These are phyloP conservation scores for Capsella rubella DNA, from an alignment of 441 rosid genomes.

Conservation along the genomic window DNA sequence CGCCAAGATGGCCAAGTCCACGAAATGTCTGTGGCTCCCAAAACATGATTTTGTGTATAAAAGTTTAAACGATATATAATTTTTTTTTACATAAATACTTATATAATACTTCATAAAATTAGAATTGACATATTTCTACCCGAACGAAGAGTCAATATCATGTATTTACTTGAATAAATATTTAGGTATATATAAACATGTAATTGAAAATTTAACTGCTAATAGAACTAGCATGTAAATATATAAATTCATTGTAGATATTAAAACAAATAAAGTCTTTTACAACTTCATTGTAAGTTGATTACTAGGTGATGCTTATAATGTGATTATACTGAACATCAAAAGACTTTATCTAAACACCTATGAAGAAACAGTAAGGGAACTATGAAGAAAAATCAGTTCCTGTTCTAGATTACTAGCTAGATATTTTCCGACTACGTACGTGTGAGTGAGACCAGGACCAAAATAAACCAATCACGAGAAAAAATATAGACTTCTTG, in stretches of 20 bases:
- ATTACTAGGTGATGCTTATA: not conserved
- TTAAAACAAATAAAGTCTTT: not conserved
- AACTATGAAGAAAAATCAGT: conserved; percentile 9
- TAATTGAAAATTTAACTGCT: not conserved
- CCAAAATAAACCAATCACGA: conserved; percentile 28
- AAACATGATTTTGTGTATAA: not conserved
- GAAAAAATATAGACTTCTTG: not conserved
- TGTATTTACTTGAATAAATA: not conserved
- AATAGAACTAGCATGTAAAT: not conserved
- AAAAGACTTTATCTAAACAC: conserved; percentile 7
- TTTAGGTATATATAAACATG: not conserved
- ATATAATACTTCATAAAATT: not conserved
- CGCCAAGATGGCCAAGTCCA: conserved; percentile 70
- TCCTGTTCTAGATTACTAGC: not conserved
- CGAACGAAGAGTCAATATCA: conserved; percentile 8
- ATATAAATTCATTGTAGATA: not conserved
- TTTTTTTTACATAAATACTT: too few species aligned
- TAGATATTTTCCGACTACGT: conserved; percentile 23
- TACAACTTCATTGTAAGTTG: too few species aligned
- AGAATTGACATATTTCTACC: conserved; percentile 17
- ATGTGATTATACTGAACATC: not conserved
- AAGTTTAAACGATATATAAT: not conserved
- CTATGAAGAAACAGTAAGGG: conserved; percentile 19
- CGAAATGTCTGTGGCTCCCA: conserved; percentile 49
- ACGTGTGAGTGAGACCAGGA: conserved; percentile 10